Conservation (phyloP, 345 rosid genomes). For the Citrus glauca region DNA sequence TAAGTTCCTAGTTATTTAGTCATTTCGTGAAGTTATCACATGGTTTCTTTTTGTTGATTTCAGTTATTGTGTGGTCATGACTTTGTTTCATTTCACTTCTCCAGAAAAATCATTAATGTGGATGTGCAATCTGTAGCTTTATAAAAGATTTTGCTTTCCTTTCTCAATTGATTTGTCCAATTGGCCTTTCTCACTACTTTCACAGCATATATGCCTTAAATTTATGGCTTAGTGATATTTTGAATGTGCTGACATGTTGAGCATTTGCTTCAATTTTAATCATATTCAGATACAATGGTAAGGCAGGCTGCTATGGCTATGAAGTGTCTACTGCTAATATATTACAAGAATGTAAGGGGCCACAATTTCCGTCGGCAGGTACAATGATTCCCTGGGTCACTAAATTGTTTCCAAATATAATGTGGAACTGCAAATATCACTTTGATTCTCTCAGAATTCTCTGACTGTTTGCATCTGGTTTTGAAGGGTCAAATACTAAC, state of each 20-base stretch:
- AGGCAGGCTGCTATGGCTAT: conserved; percentile 53
- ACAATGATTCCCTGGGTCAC: not conserved
- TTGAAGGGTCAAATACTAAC: conserved; percentile 84
- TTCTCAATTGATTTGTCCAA: not conserved
- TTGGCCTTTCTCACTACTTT: not conserved
- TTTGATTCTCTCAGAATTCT: not conserved
- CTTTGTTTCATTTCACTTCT: not conserved
- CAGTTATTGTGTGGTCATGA: not conserved
- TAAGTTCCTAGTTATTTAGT: not conserved
- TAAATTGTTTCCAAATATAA: not conserved
- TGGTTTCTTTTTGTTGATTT: not conserved
- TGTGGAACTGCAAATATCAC: not conserved
- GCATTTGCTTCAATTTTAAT: not conserved
- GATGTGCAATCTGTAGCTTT: not conserved
- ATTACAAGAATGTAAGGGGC: conserved; percentile 53
- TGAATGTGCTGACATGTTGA: not conserved
- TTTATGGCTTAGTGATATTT: not conserved
- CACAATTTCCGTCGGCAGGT: conserved; percentile 57
- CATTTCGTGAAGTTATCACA: not conserved
- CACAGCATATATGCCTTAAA: not conserved
- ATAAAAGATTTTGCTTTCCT: not conserved
- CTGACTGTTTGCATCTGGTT: conserved; percentile 11
- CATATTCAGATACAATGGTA: conserved; percentile 49
- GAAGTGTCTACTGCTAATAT: conserved; percentile 52
- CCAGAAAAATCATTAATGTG: not conserved